Evolutionary conservation across 2,329 filamentous ascomycete species (phyloP).

Genomic region (Whalleya microplaca): DNA sequence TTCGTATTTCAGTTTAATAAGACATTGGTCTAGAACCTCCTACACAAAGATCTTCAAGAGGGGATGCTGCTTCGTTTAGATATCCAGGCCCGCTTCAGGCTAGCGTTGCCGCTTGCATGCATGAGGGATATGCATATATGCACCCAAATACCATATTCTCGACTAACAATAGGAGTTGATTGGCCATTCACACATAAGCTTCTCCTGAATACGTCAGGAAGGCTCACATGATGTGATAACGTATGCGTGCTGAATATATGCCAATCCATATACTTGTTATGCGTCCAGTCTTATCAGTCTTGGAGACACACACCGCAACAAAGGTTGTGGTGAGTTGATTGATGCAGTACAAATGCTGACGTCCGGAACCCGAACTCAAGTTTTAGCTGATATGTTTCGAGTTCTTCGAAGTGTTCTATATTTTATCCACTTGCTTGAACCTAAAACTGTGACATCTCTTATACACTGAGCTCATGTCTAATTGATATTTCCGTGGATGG

Average conservation of each 20-base stretch:
- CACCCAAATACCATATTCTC: background rate
- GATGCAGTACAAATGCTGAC: background rate
- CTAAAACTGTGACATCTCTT: background rate
- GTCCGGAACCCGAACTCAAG: no score
- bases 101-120: slow-evolving; percentile 12
- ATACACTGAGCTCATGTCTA: background rate
- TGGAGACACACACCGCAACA: background rate
- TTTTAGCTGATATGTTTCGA: background rate
- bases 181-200: background rate
- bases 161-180: background rate
- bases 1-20: background rate
- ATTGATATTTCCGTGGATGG: background rate
- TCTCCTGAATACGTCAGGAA: background rate
- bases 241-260: background rate
- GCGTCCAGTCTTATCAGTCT: background rate
- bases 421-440: background rate
- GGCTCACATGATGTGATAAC: background rate
- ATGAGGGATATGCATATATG: background rate
- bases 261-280: background rate
- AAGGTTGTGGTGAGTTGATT: background rate
- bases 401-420: background rate
- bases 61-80: background rate
- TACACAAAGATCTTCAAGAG: background rate
- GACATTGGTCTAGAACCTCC: slow-evolving; percentile 8
- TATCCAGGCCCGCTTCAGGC: background rate